These are phyloP conservation scores for Inga leiocalycina DNA, from an alignment of 306 rosid genomes.

Conservation along the genomic window DNA sequence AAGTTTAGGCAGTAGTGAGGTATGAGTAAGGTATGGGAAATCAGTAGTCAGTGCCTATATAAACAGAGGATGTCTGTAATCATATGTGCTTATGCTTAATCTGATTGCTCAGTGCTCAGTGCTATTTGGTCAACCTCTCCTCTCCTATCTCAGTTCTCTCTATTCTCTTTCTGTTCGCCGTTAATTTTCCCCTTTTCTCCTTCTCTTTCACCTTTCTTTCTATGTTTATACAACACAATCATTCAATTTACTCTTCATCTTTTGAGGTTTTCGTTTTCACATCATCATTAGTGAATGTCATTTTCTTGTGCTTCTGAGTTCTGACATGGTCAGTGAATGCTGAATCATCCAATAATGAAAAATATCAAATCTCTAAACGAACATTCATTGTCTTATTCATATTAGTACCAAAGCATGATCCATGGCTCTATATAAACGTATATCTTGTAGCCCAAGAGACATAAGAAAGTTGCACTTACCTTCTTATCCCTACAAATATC, in stretches of 20 bases:
- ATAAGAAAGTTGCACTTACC: not conserved
- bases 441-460: not conserved
- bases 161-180: too few species aligned
- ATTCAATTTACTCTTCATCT: not conserved
- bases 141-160: too few species aligned
- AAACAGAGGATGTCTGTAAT: too few species aligned
- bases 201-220: too few species aligned
- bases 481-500: not conserved
- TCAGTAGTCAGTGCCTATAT: too few species aligned
- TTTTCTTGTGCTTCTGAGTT: not conserved
- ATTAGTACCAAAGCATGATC: not conserved
- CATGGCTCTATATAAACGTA: not conserved
- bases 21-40: too few species aligned
- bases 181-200: too few species aligned
- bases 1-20: too few species aligned
- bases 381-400: not conserved
- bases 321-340: not conserved
- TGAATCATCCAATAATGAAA: not conserved
- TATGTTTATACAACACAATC: not conserved
- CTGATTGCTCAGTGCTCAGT: too few species aligned
- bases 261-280: not conserved
- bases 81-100: too few species aligned
- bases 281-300: not conserved
- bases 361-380: not conserved
- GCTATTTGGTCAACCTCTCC: too few species aligned